Evolutionary conservation across 2,329 filamentous ascomycete species (phyloP).

Genomic region (Ophiognomonia clavigignenti-juglandacearum): DNA sequence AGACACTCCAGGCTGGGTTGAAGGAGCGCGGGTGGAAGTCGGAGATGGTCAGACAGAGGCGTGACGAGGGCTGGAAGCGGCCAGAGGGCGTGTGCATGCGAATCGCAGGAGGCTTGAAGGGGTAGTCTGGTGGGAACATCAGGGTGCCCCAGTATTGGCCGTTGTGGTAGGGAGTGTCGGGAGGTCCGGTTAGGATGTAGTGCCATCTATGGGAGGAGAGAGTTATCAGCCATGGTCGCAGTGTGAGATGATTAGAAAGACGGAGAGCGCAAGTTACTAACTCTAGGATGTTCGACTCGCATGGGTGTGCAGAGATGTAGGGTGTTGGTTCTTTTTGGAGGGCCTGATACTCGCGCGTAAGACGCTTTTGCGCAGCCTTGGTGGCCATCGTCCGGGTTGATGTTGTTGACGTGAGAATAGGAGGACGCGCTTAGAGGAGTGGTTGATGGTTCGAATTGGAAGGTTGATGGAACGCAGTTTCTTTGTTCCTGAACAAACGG

Average conservation of each 20-base stretch:
- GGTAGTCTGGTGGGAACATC: conserved; percentile 93
- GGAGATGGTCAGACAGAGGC: conserved; percentile 90
- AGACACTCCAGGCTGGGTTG: conserved; percentile 98
- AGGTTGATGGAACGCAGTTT: too few species aligned
- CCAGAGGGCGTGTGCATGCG: conserved; percentile 98
- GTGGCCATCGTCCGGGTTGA: conserved; percentile 14
- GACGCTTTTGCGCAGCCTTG: conserved; percentile 21
- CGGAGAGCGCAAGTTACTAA: conserved; percentile 32
- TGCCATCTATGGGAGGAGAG: conserved; percentile 61
- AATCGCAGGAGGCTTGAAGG: conserved; percentile 93
- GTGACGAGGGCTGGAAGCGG: conserved; percentile 87
- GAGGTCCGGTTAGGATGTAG: conserved; percentile 91
- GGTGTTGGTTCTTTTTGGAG: conserved; percentile 74
- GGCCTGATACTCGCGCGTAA: conserved; percentile 59
- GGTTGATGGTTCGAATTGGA: background rate
- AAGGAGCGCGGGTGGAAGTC: conserved; percentile 98
- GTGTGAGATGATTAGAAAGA: background rate
- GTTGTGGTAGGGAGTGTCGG: conserved; percentile 86
- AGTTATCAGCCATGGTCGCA: conserved; percentile 11
- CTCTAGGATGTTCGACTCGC: conserved; percentile 88
- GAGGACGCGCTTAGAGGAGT: background rate
- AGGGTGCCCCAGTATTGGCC: conserved; percentile 99
- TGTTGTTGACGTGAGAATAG: background rate
- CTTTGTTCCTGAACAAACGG: too few species aligned
- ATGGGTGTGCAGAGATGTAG: conserved; percentile 84